Conservation (phyloP, 129 eudicot genomes). For the Helichrysum umbraculigerum region DNA sequence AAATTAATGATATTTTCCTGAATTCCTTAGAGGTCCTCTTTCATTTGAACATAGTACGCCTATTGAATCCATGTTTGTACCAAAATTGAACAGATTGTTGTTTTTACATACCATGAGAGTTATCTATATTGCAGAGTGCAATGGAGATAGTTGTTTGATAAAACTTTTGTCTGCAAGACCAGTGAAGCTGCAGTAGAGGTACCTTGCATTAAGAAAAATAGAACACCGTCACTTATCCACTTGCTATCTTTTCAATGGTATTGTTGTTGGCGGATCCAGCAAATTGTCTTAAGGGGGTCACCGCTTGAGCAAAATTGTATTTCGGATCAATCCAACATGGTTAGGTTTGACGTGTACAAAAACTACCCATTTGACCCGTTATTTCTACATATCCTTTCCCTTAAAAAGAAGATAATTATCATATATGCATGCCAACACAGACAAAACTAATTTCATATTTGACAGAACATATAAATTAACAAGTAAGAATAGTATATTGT, state of each 20-base stretch:
- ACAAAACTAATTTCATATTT: too few relatives aligned
- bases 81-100: constrained; percentile 4
- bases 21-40: constrained; percentile 83
- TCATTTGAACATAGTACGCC: neutral
- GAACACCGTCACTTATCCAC: neutral
- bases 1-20: constrained; percentile 32
- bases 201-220: constrained; percentile 4
- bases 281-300: too few relatives aligned
- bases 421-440: too few relatives aligned
- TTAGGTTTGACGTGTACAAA: too few relatives aligned
- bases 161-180: constrained; percentile 90
- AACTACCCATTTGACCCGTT: too few relatives aligned
- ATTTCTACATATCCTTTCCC: too few relatives aligned
- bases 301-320: too few relatives aligned
- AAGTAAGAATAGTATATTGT: too few relatives aligned
- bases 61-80: constrained; percentile 1
- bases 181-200: constrained; percentile 88
- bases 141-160: constrained; percentile 91
- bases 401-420: too few relatives aligned
- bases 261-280: neutral
- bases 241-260: neutral
- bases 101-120: constrained; percentile 3
- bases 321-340: too few relatives aligned
- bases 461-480: too few relatives aligned
- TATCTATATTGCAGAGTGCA: constrained; percentile 63